These are phyloP conservation scores for Paecilomyces fulvus DNA, from an alignment of 2,329 filamentous ascomycete species.

Conservation along the genomic window DNA sequence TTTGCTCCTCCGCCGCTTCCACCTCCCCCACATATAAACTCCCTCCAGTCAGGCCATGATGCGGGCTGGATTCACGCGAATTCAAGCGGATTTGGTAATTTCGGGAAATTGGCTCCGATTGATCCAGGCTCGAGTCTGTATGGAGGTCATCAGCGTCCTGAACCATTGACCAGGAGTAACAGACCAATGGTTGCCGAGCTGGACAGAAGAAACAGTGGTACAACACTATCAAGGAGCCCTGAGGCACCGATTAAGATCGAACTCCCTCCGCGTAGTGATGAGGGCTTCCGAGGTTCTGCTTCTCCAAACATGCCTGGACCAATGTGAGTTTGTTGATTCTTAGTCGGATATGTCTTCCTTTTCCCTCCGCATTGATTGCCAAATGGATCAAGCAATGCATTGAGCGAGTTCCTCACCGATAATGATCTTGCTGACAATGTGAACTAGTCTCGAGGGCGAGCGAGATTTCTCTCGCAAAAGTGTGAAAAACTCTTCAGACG, in stretches of 20 bases:
- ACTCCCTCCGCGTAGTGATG: constrained; percentile 22
- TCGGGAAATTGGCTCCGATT: constrained; percentile 40
- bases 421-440: constrained; percentile 6
- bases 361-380: neutral
- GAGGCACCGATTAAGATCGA: constrained; percentile 28
- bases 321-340: constrained; percentile 19
- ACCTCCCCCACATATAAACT: constrained; percentile 54
- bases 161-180: constrained; percentile 23
- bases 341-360: neutral
- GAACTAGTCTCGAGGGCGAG: constrained; percentile 49
- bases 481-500: constrained; percentile 51
- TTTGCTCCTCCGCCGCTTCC: constrained; percentile 55
- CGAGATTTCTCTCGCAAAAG: constrained; percentile 50
- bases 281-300: constrained; percentile 26
- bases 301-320: constrained; percentile 19
- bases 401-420: neutral
- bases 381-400: neutral
- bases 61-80: constrained; percentile 57
- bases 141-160: constrained; percentile 35
- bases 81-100: constrained; percentile 39
- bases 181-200: constrained; percentile 29
- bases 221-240: constrained; percentile 21
- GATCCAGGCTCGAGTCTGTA: constrained; percentile 43
- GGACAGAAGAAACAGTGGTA: constrained; percentile 22
- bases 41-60: constrained; percentile 50